These are phyloP conservation scores for Moesziomyces antarcticus DNA, from an alignment of 1,284 basidiomycete genomes.

Conservation along the genomic window DNA sequence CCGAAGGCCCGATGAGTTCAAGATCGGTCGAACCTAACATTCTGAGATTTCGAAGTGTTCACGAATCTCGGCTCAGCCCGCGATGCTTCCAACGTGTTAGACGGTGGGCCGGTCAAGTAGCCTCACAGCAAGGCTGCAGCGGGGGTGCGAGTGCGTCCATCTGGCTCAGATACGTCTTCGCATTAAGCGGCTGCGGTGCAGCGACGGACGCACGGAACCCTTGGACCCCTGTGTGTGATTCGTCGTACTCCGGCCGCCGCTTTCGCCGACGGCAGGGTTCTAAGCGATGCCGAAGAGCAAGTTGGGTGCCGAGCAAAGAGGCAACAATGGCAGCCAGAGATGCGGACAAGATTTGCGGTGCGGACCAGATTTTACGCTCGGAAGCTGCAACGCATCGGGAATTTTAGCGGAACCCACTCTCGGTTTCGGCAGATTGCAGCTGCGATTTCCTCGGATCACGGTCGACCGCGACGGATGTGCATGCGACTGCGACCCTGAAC, in stretches of 20 bases:
- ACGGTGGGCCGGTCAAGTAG: too few species aligned
- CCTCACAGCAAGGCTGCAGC: neutral
- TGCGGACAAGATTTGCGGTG: neutral
- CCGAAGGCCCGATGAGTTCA: too few species aligned
- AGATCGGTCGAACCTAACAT: too few species aligned
- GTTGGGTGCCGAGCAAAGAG: too few species aligned
- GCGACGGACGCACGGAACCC: conserved; percentile 4
- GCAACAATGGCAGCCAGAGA: too few species aligned
- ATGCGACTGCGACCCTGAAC: neutral
- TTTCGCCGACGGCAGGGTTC: conserved; percentile 13
- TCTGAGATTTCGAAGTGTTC: neutral
- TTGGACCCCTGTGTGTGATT: conserved; percentile 21
- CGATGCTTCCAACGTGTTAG: too few species aligned
- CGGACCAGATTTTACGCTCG: neutral
- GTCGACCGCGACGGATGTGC: neutral
- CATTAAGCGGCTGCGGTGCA: conserved; percentile 2
- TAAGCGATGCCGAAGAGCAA: too few species aligned
- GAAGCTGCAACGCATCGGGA: conserved; percentile 16
- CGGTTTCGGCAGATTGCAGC: neutral
- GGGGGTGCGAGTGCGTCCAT: neutral
- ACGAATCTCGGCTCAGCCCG: too few species aligned
- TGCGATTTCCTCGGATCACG: neutral
- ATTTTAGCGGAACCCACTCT: conserved; percentile 8
- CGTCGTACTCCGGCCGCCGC: conserved; percentile 9
- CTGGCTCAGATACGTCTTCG: neutral